These are phyloP conservation scores for Ensete glaucum DNA, from an alignment of 176 grass and related monocot species.

Conservation along the genomic window DNA sequence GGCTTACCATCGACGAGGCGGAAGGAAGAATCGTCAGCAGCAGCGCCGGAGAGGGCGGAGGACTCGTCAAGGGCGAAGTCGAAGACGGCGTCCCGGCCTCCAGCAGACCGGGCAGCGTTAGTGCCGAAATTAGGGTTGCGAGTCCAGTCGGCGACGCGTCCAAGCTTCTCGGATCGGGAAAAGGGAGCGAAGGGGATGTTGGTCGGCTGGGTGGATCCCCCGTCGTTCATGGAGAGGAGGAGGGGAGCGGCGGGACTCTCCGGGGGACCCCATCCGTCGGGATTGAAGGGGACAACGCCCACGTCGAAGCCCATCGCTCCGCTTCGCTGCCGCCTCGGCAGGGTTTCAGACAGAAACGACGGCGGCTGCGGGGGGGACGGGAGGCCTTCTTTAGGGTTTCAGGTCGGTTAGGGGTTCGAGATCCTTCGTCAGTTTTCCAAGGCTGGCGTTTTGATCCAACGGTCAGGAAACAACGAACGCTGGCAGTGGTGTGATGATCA, in stretches of 20 bases:
- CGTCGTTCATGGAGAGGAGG: background rate
- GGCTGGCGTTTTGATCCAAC: too few species aligned
- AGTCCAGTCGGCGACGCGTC: constrained; percentile 15
- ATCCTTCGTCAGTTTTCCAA: too few species aligned
- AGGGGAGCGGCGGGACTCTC: background rate
- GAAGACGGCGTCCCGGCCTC: constrained; percentile 4
- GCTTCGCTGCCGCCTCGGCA: background rate
- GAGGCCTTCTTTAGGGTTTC: too few species aligned
- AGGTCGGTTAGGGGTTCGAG: too few species aligned
- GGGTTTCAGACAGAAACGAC: too few species aligned
- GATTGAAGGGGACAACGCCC: constrained; percentile 3
- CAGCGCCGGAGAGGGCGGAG: background rate
- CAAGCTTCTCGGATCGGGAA: constrained; percentile 7
- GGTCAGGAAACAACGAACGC: too few species aligned
- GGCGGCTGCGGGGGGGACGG: too few species aligned
- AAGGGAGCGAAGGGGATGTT: constrained; percentile 14
- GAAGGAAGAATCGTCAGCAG: constrained; percentile 3
- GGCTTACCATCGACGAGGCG: constrained; percentile 13
- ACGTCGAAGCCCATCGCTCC: constrained; percentile 11
- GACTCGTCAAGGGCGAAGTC: constrained; percentile 14
- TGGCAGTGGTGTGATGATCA: too few species aligned
- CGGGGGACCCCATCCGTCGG: constrained; percentile 6
- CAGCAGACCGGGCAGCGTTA: background rate
- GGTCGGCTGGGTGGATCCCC: background rate
- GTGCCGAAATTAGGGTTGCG: constrained; percentile 11